These are phyloP conservation scores for Fusarium sp. DNA, from an alignment of 2,329 filamentous ascomycete species.

Conservation along the genomic window DNA sequence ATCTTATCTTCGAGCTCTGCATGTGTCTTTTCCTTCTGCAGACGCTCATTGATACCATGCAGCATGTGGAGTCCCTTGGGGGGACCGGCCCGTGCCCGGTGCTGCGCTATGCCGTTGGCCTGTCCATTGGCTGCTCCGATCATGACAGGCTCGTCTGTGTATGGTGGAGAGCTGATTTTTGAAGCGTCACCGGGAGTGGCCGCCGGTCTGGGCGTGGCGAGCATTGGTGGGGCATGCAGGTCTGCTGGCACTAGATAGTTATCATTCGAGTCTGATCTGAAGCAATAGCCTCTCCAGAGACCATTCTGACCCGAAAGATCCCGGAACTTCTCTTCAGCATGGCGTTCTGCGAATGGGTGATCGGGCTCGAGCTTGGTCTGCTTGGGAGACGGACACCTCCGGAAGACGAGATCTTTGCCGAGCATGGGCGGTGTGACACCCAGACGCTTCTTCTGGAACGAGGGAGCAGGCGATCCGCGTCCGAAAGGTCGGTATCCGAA, in stretches of 20 bases:
- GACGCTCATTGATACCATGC: conserved; percentile 61
- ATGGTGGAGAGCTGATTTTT: conserved; percentile 52
- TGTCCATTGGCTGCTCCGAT: conserved; percentile 38
- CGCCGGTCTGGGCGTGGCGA: conserved; percentile 60
- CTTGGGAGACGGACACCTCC: conserved; percentile 83
- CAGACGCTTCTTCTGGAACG: conserved; percentile 60
- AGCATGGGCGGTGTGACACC: conserved; percentile 85
- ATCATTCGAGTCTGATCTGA: conserved; percentile 51
- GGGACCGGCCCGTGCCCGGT: conserved; percentile 45
- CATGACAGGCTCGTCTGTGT: conserved; percentile 55
- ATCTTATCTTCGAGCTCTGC: conserved; percentile 65
- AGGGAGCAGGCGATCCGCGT: conserved; percentile 47
- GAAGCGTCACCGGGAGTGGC: conserved; percentile 53
- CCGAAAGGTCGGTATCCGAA: conserved; percentile 56
- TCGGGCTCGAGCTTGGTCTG: conserved; percentile 85
- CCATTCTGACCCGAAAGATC: conserved; percentile 69
- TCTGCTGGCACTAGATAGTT: conserved; percentile 54
- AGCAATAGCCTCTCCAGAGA: conserved; percentile 83
- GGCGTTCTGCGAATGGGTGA: conserved; percentile 66
- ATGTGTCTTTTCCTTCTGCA: conserved; percentile 60
- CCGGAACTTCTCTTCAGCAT: conserved; percentile 61
- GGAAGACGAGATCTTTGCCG: conserved; percentile 82
- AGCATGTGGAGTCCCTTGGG: conserved; percentile 61
- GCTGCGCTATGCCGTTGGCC: conserved; percentile 36
- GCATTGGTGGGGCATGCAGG: conserved; percentile 59